Evolutionary conservation across 1,284 basidiomycete species (phyloP).

Genomic region (Pulveroboletus sp.): DNA sequence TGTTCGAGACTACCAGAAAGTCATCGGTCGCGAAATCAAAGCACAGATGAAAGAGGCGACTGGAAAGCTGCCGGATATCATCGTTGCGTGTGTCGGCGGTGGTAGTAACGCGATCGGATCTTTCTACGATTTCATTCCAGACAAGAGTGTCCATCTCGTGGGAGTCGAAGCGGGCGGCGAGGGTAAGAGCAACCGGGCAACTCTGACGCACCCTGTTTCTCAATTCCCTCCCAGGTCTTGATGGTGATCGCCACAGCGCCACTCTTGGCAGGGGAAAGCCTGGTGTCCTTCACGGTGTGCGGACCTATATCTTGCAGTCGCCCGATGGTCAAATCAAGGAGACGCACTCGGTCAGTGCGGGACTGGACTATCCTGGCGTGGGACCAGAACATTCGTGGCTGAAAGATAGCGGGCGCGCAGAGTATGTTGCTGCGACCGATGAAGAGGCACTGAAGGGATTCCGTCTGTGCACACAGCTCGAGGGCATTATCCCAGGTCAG

Average conservation of each 20-base stretch:
- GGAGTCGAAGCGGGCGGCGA: constrained; percentile 9
- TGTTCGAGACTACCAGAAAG: constrained; percentile 7
- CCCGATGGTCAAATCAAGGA: neutral
- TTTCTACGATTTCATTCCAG: constrained; percentile 5
- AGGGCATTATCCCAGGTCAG: constrained; percentile 10
- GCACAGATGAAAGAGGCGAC: constrained; percentile 1
- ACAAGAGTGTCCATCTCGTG: neutral
- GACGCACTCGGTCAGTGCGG: constrained; percentile 3
- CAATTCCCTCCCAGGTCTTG: neutral
- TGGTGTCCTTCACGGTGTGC: constrained; percentile 4
- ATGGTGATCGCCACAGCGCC: constrained; percentile 1
- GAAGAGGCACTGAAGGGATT: constrained; percentile 1
- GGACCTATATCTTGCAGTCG: constrained; percentile 1
- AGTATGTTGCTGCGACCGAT: constrained; percentile 6
- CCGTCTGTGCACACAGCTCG: constrained; percentile 5
- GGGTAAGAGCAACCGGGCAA: neutral
- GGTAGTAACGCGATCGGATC: constrained; percentile 10
- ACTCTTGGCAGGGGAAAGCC: constrained; percentile 4
- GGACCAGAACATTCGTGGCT: constrained; percentile 3
- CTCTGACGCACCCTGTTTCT: neutral
- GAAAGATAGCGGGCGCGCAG: constrained; percentile 1
- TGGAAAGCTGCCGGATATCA: constrained; percentile 1
- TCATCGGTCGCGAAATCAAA: constrained; percentile 6
- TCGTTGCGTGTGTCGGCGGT: constrained; percentile 1
- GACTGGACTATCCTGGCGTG: constrained; percentile 1